Conservation (phyloP, 768 basidiomycete species). For the Sutorius australiensis region DNA sequence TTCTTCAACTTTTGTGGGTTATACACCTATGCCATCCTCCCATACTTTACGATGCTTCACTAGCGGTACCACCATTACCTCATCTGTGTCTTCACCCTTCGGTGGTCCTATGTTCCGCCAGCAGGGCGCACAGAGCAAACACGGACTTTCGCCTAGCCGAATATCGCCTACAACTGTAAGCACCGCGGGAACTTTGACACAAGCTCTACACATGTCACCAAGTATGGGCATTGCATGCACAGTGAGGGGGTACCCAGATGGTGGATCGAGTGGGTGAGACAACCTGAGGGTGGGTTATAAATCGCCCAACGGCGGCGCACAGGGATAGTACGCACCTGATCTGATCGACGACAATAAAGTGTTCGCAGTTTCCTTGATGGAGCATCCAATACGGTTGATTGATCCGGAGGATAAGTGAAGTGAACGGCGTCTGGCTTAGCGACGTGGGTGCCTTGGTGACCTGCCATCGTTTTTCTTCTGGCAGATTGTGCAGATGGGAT, state of each 20-base stretch:
- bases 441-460: constrained; percentile 40
- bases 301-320: neutral
- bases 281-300: constrained; percentile 39
- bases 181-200: constrained; percentile 65
- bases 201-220: constrained; percentile 63
- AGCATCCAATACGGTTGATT: constrained; percentile 81
- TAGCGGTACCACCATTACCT: constrained; percentile 51
- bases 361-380: constrained; percentile 80
- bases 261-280: constrained; percentile 53
- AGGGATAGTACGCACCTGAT: constrained; percentile 48
- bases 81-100: constrained; percentile 33
- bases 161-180: constrained; percentile 67
- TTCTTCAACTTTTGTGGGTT: neutral
- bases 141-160: constrained; percentile 75
- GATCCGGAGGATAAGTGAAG: constrained; percentile 55
- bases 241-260: constrained; percentile 62
- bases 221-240: constrained; percentile 60
- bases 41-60: constrained; percentile 38
- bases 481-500: constrained; percentile 34
- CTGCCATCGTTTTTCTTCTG: constrained; percentile 27
- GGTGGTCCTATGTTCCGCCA: constrained; percentile 68
- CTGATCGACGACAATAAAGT: constrained; percentile 68
- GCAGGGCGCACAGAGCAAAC: constrained; percentile 66
- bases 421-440: constrained; percentile 47
- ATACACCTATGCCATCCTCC: constrained; percentile 8